phyloP scores from a whole-genome alignment of 805 yeast genomes.

The Priceomyces melissophilus region DNA sequence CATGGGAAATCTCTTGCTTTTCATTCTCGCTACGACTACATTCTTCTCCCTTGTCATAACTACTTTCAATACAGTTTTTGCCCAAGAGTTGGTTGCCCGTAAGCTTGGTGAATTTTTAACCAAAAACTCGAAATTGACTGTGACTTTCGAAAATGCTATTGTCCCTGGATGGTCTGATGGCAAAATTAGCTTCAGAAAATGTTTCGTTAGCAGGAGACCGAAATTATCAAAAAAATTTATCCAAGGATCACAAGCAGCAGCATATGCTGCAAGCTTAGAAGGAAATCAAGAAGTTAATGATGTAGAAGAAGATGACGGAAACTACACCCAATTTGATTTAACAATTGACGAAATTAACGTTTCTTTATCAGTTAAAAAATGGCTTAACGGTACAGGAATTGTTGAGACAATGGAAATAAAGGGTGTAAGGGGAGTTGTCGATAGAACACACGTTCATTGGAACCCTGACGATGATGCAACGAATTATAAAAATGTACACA shows the following conservation, averaged over 20 bases:
- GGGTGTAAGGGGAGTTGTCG: constrained; percentile 91
- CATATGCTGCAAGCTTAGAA: constrained; percentile 52
- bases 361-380: constrained; percentile 75
- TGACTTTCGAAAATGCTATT: constrained; percentile 88
- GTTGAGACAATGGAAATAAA: constrained; percentile 69
- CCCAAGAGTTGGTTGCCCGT: constrained; percentile 83
- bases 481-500: constrained; percentile 66
- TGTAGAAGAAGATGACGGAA: constrained; percentile 66
- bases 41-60: constrained; percentile 77
- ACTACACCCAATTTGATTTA: constrained; percentile 92
- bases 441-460: constrained; percentile 85
- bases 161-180: constrained; percentile 94
- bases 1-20: constrained; percentile 77
- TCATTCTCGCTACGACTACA: constrained; percentile 87
- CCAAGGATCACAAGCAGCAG: constrained; percentile 72
- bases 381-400: constrained; percentile 89
- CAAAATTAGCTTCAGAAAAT: constrained; percentile 76
- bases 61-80: constrained; percentile 78
- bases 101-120: constrained; percentile 81
- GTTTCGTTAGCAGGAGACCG: constrained; percentile 84
- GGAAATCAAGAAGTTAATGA: constrained; percentile 8
- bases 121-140: constrained; percentile 74
- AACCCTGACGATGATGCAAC: constrained; percentile 78
- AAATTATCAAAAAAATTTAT: constrained; percentile 49
- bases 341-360: constrained; percentile 83